Conservation (phyloP, 176 grass and related monocot species). For the Musa itinerans region DNA sequence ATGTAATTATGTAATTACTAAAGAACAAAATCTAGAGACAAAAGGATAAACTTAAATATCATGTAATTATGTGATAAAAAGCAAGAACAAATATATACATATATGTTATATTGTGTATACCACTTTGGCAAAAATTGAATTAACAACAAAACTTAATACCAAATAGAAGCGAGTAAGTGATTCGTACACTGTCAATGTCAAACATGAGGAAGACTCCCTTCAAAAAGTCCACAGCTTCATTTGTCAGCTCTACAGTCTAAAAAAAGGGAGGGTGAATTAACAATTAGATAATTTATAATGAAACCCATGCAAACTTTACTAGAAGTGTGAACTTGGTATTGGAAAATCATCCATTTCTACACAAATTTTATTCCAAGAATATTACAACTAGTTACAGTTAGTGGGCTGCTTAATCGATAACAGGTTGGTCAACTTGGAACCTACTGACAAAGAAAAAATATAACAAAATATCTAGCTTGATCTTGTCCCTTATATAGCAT, state of each 20-base stretch:
- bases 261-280: conserved; percentile 17
- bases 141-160: conserved; percentile 5
- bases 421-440: no score
- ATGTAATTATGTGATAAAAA: neutral
- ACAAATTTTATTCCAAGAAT: no score
- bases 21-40: neutral
- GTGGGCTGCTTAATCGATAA: no score
- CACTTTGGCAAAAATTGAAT: neutral
- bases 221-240: conserved; percentile 65
- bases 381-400: no score
- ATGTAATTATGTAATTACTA: neutral
- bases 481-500: no score
- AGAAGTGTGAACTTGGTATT: neutral
- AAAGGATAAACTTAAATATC: neutral
- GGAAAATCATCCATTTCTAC: neutral
- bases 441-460: no score
- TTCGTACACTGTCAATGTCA: conserved; percentile 79
- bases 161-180: conserved; percentile 6
- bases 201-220: conserved; percentile 76
- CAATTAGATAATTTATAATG: neutral
- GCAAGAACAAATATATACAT: neutral
- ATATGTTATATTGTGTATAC: neutral
- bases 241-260: conserved; percentile 81
- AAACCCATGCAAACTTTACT: neutral
- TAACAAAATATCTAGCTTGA: no score